Evolutionary conservation across 2,329 filamentous ascomycete genomes (phyloP).

Genomic region (Zymoseptoria ardabiliae): DNA sequence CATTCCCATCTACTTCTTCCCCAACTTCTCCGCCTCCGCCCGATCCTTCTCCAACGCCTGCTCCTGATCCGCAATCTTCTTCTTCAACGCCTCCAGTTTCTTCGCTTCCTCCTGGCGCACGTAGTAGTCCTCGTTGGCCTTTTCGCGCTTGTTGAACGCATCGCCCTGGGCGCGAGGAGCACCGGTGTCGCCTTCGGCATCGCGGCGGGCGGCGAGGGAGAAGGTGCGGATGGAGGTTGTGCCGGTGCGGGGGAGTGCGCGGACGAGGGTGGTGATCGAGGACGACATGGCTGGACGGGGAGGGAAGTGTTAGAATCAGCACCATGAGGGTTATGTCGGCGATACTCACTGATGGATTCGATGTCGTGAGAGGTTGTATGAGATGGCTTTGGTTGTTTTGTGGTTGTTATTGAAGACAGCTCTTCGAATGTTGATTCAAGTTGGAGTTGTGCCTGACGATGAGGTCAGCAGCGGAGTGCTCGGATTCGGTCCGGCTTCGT

Average conservation of each 20-base stretch:
- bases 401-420: not conserved
- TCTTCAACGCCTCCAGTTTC: slow-evolving; percentile 50
- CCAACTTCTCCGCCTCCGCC: slow-evolving; percentile 22
- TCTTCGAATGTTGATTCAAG: not conserved
- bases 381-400: not conserved
- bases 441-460: not conserved
- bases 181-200: slow-evolving; percentile 40
- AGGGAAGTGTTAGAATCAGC: slow-evolving; percentile 2
- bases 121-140: slow-evolving; percentile 75
- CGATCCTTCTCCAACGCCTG: slow-evolving; percentile 25
- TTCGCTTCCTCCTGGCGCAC: slow-evolving; percentile 82
- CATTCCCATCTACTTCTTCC: slow-evolving; percentile 12
- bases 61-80: slow-evolving; percentile 29
- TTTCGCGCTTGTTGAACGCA: slow-evolving; percentile 85
- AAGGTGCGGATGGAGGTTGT: slow-evolving; percentile 33
- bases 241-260: slow-evolving; percentile 31
- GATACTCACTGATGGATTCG: not conserved
- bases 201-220: slow-evolving; percentile 35
- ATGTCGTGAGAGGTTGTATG: not conserved
- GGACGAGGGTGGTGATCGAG: slow-evolving; percentile 31
- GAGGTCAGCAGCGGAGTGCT: not conserved
- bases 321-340: not conserved
- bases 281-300: slow-evolving; percentile 21
- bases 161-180: slow-evolving; percentile 55
- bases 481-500: not conserved